These are phyloP conservation scores for Monilinia fructigena DNA, from an alignment of 2,329 filamentous ascomycete genomes.

Conservation along the genomic window DNA sequence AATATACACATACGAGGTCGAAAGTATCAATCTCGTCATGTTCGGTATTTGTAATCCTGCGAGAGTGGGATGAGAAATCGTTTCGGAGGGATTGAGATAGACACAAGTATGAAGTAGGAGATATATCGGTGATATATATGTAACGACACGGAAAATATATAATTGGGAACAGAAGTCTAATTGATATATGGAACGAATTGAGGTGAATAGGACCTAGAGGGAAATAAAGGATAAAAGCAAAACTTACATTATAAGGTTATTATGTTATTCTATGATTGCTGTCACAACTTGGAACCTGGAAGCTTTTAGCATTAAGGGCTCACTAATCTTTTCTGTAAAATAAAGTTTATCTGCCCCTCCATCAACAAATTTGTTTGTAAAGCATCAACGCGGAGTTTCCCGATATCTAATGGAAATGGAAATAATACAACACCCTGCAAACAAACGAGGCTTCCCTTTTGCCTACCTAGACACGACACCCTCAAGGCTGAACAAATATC, in stretches of 20 bases:
- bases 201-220: slow-evolving; percentile 3
- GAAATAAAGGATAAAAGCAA: slow-evolving; percentile 13
- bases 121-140: neutral
- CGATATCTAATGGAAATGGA: neutral
- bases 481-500: slow-evolving; percentile 18
- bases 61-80: slow-evolving; percentile 15
- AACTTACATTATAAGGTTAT: neutral
- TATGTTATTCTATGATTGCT: slow-evolving; percentile 14
- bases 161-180: neutral
- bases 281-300: slow-evolving; percentile 5
- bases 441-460: slow-evolving; percentile 2
- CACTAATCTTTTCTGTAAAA: slow-evolving; percentile 2
- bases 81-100: neutral
- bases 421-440: too few species aligned
- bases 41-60: neutral
- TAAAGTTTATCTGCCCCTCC: slow-evolving; percentile 18
- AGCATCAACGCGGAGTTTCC: slow-evolving; percentile 3
- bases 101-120: neutral
- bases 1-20: slow-evolving; percentile 67
- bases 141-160: neutral
- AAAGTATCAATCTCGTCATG: slow-evolving; percentile 79
- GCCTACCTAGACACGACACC: slow-evolving; percentile 15
- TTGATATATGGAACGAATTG: neutral
- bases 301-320: neutral
- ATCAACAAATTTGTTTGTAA: slow-evolving; percentile 16